phyloP scores from a whole-genome alignment of 2,329 filamentous ascomycete species.

The Fusarium sp. region DNA sequence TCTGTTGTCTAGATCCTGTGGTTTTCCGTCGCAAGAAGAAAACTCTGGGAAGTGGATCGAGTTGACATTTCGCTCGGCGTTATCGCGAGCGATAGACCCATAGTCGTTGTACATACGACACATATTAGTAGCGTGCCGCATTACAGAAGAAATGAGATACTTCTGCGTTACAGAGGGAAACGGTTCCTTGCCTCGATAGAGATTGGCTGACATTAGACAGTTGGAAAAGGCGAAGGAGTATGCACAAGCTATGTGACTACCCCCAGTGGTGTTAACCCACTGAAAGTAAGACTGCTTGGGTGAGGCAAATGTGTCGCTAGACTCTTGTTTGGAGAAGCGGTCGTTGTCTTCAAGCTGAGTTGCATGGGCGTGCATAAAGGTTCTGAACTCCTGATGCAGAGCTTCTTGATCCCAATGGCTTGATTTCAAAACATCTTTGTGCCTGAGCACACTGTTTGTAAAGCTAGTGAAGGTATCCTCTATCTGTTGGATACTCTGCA shows the following conservation, averaged over 20 bases:
- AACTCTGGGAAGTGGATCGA: conserved; percentile 6
- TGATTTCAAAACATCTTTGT: background rate
- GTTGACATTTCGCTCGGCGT: background rate
- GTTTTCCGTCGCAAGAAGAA: accelerated
- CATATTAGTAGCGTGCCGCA: background rate
- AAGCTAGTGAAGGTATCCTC: background rate
- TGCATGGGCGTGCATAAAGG: background rate
- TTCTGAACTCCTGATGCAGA: background rate
- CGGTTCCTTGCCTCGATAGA: background rate
- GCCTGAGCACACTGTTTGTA: background rate
- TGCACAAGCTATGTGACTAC: background rate
- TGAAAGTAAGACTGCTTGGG: background rate
- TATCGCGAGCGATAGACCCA: background rate
- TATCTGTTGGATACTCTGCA: background rate
- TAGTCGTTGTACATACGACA: conserved; percentile 17
- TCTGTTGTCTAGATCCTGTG: accelerated
- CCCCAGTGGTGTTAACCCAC: background rate
- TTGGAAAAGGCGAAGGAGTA: conserved; percentile 1
- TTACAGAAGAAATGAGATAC: background rate
- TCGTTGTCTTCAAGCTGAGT: background rate
- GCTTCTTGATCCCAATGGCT: background rate
- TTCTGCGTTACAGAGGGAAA: background rate
- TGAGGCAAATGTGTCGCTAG: background rate
- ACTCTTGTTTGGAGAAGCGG: background rate
- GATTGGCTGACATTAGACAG: background rate